Evolutionary conservation across 2,329 filamentous ascomycete species (phyloP).

Genomic region (Microdochium nivale): DNA sequence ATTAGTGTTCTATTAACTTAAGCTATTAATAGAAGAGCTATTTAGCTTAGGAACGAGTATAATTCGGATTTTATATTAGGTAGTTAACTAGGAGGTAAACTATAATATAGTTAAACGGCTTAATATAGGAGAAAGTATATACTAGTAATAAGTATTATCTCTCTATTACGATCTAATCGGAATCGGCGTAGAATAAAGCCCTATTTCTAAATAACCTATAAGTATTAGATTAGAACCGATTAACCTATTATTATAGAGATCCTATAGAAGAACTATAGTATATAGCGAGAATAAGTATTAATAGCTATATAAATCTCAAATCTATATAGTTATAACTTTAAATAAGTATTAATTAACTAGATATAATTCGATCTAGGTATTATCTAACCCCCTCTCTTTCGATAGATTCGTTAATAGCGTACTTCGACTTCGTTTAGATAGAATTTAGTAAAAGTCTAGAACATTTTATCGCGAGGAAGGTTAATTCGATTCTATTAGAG

Average conservation of each 20-base stretch:
- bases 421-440: not conserved
- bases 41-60: not conserved
- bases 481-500: not conserved
- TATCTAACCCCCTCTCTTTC: not conserved
- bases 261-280: slow-evolving; percentile 2
- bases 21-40: not conserved
- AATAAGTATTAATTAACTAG: slow-evolving; percentile 3
- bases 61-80: not conserved
- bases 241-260: not conserved
- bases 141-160: not conserved
- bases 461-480: not conserved
- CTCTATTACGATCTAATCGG: not conserved
- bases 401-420: not conserved
- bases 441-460: not conserved
- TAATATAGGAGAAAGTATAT: not conserved
- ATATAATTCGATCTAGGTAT: slow-evolving; percentile 2
- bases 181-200: not conserved
- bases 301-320: slow-evolving; percentile 4
- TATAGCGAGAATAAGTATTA: slow-evolving; percentile 3
- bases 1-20: not conserved
- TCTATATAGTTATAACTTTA: slow-evolving; percentile 2
- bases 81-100: not conserved
- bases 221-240: not conserved
- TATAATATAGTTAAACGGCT: not conserved
- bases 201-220: not conserved